Evolutionary conservation across 768 basidiomycete species (phyloP).

Genomic region (Termitomyces sp.): DNA sequence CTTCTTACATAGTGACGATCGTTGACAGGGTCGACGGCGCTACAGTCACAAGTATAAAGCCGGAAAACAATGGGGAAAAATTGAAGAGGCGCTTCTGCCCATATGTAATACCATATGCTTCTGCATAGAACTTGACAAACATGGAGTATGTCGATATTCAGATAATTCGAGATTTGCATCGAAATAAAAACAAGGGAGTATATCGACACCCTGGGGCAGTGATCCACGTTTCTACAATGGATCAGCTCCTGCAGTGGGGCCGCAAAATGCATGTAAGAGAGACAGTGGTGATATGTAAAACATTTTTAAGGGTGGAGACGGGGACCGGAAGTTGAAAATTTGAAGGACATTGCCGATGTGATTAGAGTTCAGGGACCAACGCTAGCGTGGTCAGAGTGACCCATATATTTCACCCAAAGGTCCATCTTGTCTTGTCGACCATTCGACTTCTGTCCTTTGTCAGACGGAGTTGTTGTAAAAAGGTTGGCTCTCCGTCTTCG

Average conservation of each 20-base stretch:
- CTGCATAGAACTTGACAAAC: not conserved
- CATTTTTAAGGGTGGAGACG: constrained; percentile 24
- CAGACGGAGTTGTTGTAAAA: constrained; percentile 38
- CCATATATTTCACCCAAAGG: constrained; percentile 37
- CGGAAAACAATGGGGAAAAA: not conserved
- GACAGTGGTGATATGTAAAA: constrained; percentile 15
- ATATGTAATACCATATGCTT: not conserved
- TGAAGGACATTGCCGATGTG: constrained; percentile 41
- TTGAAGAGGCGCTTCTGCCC: not conserved
- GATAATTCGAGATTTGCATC: not conserved
- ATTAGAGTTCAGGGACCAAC: constrained; percentile 41
- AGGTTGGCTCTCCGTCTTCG: constrained; percentile 29
- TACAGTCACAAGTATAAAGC: not conserved
- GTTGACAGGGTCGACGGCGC: constrained; percentile 1
- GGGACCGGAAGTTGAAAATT: constrained; percentile 47
- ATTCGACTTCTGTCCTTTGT: constrained; percentile 23
- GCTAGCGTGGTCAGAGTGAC: constrained; percentile 33
- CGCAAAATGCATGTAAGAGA: not conserved
- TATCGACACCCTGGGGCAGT: too few relatives aligned
- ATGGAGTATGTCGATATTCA: not conserved
- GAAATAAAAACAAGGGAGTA: not conserved
- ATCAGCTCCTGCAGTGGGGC: not conserved
- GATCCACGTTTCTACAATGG: not conserved
- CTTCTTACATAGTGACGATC: not conserved
- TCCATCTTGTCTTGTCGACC: constrained; percentile 19